A percentile compares a stretch with the other conserved stretches of the same genome.
These are phyloP conservation scores for Candida glucosophila DNA, from an alignment of 1,139 yeast species.

Conservation along the genomic window DNA sequence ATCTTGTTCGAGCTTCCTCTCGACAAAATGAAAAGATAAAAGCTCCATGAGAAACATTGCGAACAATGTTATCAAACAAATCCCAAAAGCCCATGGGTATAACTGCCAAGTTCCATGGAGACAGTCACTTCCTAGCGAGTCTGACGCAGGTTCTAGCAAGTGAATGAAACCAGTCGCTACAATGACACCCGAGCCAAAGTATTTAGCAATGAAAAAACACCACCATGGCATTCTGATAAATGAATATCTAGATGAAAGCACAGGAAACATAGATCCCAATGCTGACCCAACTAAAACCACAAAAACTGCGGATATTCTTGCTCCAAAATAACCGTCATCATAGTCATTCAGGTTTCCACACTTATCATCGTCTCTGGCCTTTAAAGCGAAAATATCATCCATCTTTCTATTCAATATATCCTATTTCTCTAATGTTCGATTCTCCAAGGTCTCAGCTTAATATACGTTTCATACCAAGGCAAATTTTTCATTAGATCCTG, in stretches of 20 bases:
- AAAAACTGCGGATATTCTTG: conserved; percentile 66
- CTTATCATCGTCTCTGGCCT: too few relatives aligned
- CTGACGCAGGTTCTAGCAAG: conserved; percentile 70
- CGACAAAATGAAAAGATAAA: conserved; percentile 44
- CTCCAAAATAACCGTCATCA: conserved; percentile 39
- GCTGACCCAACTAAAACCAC: conserved; percentile 54
- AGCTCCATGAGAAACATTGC: conserved; percentile 46
- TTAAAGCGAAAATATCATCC: too few relatives aligned
- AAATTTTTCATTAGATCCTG: too few relatives aligned
- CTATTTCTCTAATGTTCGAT: too few relatives aligned
- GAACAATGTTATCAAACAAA: conserved; percentile 31
- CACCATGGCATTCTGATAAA: conserved; percentile 46
- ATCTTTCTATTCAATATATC: too few relatives aligned
- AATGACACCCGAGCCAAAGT: conserved; percentile 89
- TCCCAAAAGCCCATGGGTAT: conserved; percentile 35
- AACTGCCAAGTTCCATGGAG: conserved; percentile 25
- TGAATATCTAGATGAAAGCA: conserved; percentile 47
- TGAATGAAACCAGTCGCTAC: conserved; percentile 86
- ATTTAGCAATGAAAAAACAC: conserved; percentile 67
- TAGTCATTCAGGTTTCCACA: too few relatives aligned
- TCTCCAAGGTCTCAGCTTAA: too few relatives aligned
- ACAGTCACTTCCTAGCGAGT: conserved; percentile 27
- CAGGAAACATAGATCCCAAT: conserved; percentile 52
- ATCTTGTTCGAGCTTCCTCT: too few relatives aligned
- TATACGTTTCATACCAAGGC: too few relatives aligned